Evolutionary conservation across 1,139 yeast species (phyloP), one percentile per base, ranked within the genome.

Genomic region (Protomyces pachydermus): DNA sequence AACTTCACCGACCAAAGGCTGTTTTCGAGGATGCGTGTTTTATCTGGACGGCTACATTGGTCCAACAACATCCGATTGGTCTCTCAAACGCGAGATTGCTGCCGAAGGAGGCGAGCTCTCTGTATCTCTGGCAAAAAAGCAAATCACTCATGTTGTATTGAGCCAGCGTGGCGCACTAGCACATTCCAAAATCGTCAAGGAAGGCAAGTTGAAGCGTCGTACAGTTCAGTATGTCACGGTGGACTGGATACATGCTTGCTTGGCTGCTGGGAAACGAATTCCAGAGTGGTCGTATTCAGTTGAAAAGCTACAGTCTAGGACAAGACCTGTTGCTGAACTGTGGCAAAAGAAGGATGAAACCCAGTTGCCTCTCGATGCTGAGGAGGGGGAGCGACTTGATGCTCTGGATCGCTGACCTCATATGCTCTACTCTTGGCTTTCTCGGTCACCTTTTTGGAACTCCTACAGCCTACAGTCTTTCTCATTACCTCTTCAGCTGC

Each of bases 41-140:
- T 60, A 60, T 38, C 50, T 60, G 18, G 54, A 60, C 34, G 64
- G 64, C 18, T 60, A 60, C 50, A 25, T 60, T 38, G 64, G 64
- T 1, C 52, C 64, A 10, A 23, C 34, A 35, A n/a, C 28, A 28
- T 60, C 64, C 6, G 64, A 60, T 25, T 56, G 54, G 46, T 35
- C 54, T 10, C 58, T 60, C 14, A 20, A 56, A 10, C 58, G 58
- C 18, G 45, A 20, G 16, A 37, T 60, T 16, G 48, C 64, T 8
- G 57, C 37, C 18, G 20, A 54, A 12, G 64, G 64, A 14, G 64
- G 64, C 38, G 34, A 38, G 3, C 32, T 60, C n/a, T 35, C 51
- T 32, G 34, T 46, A 4, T 54, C 55, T 35, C 58, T 54, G 14
- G 50, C 50, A 3, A 60, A 54, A 23, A 60, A 56, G 20, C 54